Base-by-base conservation (phyloP, 257 asterid species). In the Lantana camara region DNA sequence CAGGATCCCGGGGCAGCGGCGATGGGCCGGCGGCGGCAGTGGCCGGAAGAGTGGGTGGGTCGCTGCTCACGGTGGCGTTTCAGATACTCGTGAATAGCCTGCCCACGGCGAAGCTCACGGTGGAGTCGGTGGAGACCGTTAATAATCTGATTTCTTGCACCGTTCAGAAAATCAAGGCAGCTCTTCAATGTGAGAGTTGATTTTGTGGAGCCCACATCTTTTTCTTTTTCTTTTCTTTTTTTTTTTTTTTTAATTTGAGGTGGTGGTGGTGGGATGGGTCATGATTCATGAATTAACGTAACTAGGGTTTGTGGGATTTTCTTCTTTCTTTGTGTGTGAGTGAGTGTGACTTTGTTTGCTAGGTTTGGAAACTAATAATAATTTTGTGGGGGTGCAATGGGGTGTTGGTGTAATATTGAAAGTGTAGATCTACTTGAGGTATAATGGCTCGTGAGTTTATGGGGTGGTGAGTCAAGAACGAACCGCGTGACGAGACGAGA, bases 121-220 rank as follows among this genome's bases (percentile, higher is more conserved):
- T 86, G 54, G 97, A 94, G 44, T 90, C 99, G 9, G 97, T 94
- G 74, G 99, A 90, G 76, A 90, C 97, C 1, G 95, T 94, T 51
- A 90, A 88, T 20, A 94, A 88, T 47, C 86, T 94, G 57, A 90
- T 94, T 5, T 81, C 97, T 0, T 85, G 97, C 82, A 94, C 99
- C 7, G 99, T 94, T 15, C 95, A 90, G 75, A 94, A 88, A 67
- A 94, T 94, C 75, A 94, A 84, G 77, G 95, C 84, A 0, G 90
- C 97, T 15, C 95, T 94, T 4, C 80, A 80, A 1, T 81, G 95
- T 9, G 95, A 90, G 73, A 81, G 81, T 69, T 84, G 72, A 84
- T 65, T 3, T 13, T 11, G 49, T 59, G 68, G 57, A 41, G 0
- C 64, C 60, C 56, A 15, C 53, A 13, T 15, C 10, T 13, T 2